Base-by-base conservation (phyloP, 2,329 filamentous ascomycete species). In the Penicillium hesseltinei region DNA sequence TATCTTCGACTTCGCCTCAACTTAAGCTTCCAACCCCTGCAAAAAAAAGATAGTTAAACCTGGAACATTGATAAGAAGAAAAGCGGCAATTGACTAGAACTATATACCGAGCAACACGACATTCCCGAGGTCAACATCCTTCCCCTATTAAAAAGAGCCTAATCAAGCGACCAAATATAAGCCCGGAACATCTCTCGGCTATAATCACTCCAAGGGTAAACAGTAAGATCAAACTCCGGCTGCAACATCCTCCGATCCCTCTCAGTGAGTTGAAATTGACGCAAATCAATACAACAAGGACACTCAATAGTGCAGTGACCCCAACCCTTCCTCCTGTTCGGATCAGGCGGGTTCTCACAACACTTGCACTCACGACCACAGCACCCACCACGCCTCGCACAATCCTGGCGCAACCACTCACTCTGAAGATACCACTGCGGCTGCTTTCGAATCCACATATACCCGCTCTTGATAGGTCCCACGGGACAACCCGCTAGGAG, bases 321-420 rank as follows among this genome's bases (percentile, higher is more conserved):
- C 49, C 49, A 53, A 5, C 54, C 54, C 23, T 53, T 57, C 36
- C 8, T 46, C 42, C 54, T 45, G 2, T 15, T 44, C n/a, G 43
- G 27, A 31, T 57, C 54, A 19, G 49, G 49, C 0, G 43, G 49
- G 0, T 21, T 49, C n/a, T 52, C 48, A 42, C 58, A 60, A 19
- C 58, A 59, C 13, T 35, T 38, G 23, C 58, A 58, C 7, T 25
- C n/a, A 23, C 58, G 36, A 10, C 51, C 58, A 56, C 58, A 60
- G 17, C 58, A 60, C 7, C 56, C 56, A 27, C 56, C 58, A 0
- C 56, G 48, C 5, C 51, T 43, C 2, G 44, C 52, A 46, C 56
- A 60, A 23, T 60, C 56, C 48, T 56, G 27, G 0, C 48, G 56
- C 3, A 58, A 17, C 51, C 56, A 56, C 10, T 21, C 19, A 35